Evolutionary conservation across 1,139 yeast genomes (phyloP).

Genomic region (Lizanozyma gosingica): DNA sequence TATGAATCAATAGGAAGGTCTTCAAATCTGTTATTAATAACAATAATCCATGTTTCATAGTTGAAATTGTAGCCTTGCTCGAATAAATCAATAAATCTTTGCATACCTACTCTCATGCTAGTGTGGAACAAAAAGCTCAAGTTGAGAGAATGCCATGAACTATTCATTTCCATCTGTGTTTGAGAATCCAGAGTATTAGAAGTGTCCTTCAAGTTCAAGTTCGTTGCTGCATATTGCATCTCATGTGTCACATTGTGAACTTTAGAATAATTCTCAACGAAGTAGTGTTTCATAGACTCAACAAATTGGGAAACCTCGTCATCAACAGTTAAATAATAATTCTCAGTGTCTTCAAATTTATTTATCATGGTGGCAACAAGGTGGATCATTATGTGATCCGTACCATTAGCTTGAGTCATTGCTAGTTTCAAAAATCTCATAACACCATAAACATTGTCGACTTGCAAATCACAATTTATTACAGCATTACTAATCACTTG

Average conservation of each 20-base stretch:
- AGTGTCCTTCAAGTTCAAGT: not conserved
- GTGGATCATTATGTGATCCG: constrained; percentile 6
- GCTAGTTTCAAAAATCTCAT: constrained; percentile 18
- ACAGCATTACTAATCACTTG: constrained; percentile 20
- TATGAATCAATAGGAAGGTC: not conserved
- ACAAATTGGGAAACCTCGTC: constrained; percentile 13
- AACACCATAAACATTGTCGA: constrained; percentile 29
- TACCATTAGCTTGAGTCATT: constrained; percentile 10
- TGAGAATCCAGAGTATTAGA: not conserved
- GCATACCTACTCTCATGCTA: constrained; percentile 20
- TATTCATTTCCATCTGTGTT: not conserved
- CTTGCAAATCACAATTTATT: constrained; percentile 18
- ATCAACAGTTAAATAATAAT: constrained; percentile 27
- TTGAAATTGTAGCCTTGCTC: constrained; percentile 23
- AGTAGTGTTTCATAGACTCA: not conserved
- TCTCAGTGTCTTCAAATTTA: constrained; percentile 34
- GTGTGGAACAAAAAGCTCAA: constrained; percentile 22
- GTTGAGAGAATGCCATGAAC: constrained; percentile 9
- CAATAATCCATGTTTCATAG: constrained; percentile 24
- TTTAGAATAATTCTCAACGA: not conserved
- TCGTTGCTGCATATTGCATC: not conserved
- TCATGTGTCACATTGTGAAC: not conserved
- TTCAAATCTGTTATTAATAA: constrained; percentile 22
- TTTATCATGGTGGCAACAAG: constrained; percentile 17
- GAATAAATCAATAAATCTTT: constrained; percentile 20